Conservation (phyloP, 23 red algal species). For the Gracilariopsis chorda region DNA sequence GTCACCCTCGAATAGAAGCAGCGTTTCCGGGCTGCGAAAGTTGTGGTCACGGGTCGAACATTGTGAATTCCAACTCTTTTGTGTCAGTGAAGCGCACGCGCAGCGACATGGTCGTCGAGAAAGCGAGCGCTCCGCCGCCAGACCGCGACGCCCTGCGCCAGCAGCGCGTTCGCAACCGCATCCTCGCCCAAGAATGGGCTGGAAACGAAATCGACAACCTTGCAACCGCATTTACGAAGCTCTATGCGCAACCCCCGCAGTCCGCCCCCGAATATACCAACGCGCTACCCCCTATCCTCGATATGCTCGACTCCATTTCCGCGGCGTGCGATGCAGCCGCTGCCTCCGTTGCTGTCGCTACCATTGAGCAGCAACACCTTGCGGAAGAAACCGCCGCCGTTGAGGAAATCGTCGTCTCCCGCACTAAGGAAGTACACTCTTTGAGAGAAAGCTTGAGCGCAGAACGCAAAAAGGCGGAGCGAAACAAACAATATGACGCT, state of each 20-base stretch:
- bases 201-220: neutral
- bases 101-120: neutral
- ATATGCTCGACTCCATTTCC: conserved; percentile 1
- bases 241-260: neutral
- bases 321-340: neutral
- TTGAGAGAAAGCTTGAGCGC: neutral
- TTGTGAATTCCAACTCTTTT: no score
- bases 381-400: neutral
- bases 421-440: neutral
- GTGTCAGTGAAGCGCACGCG: no score
- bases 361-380: neutral
- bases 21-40: no score
- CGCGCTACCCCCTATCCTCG: neutral
- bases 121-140: neutral
- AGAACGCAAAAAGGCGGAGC: neutral
- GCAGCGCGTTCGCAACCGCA: neutral
- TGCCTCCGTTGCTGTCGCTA: neutral
- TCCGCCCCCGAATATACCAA: neutral
- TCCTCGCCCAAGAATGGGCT: neutral
- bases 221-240: neutral
- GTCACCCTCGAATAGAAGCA: no score
- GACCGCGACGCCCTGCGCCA: neutral
- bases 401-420: neutral
- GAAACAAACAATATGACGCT: conserved; percentile 13
- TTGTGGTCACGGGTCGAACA: no score